These are phyloP conservation scores for Candida xyloterini DNA, from an alignment of 805 yeast genomes.

Conservation along the genomic window DNA sequence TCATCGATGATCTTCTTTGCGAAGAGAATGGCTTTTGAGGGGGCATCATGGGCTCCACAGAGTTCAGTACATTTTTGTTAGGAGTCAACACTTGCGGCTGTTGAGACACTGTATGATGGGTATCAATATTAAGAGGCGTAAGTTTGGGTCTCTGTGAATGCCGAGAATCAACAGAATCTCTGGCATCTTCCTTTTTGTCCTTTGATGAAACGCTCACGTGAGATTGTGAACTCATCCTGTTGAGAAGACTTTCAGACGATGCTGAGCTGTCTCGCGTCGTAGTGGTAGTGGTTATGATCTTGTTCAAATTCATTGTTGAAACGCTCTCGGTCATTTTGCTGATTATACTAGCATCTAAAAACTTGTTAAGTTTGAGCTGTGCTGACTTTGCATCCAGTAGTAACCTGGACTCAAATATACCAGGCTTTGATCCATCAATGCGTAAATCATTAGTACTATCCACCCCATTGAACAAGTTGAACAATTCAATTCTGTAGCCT, in stretches of 20 bases:
- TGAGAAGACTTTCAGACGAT: constrained; percentile 1
- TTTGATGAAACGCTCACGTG: constrained; percentile 6
- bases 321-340: constrained; percentile 38
- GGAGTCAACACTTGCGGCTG: constrained; percentile 18
- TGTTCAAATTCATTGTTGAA: constrained; percentile 33
- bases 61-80: constrained; percentile 23
- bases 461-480: constrained; percentile 55
- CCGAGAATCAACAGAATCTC: constrained; percentile 8
- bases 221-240: constrained; percentile 10
- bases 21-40: constrained; percentile 24
- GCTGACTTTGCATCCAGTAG: constrained; percentile 50
- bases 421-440: constrained; percentile 60
- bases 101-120: constrained; percentile 4
- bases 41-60: constrained; percentile 16
- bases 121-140: constrained; percentile 2
- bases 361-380: constrained; percentile 40
- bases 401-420: constrained; percentile 56
- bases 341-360: constrained; percentile 35
- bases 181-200: constrained; percentile 7
- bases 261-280: constrained; percentile 15
- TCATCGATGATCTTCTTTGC: constrained; percentile 9
- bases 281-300: constrained; percentile 25
- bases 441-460: constrained; percentile 44
- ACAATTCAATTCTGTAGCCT: constrained; percentile 51
- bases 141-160: constrained; percentile 1